Evolutionary conservation across 73 alveolate species (phyloP), one percentile per base, ranked within the genome.

Genomic region (Stentor roeselii): DNA sequence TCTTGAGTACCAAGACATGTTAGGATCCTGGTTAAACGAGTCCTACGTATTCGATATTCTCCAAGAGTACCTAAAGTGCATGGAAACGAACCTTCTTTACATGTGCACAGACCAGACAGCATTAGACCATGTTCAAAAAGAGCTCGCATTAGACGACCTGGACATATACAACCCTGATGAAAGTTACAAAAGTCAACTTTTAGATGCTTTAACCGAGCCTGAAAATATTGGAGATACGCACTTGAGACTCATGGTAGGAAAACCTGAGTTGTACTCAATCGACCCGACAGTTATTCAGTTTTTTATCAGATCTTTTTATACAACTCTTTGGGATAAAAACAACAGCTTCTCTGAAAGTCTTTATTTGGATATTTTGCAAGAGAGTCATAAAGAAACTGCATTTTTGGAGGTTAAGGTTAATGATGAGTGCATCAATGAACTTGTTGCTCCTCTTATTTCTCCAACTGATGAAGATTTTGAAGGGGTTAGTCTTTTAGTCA

Each of bases 91-190:
- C 60, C 88, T 30, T 36, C 91, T 92, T 82, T 92, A 92, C 77
- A 78, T 92, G 86, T 90, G 95, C 31, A 92, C 96, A 59, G 97
- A 92, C 83, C 96, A 92, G 75, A 86, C 85, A 50, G 92, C 96
- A 3, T 77, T 92, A 21, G 36, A 61, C 34, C 95, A 91, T 74
- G 78, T 92, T 38, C 82, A 88, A 58, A 90, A 89, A 87, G 88
- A 92, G 84, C 86, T 92, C 38, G 92, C 86, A 15, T 78, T 91
- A 78, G 86, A 89, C 31, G 31, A 85, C 76, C 6, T 83, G 82
- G 93, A 67, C 42, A 67, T 67, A 30, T 67, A 30, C 37, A 67
- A 67, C 37, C 80, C 80, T 30, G 80, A 34, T 21, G 41, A 21
- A 67, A 32, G 37, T 11, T 27, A 60, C 3, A 58, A 88, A 91